Evolutionary conservation across 2,329 filamentous ascomycete species (phyloP).

Genomic region (Tothia fuscella): DNA sequence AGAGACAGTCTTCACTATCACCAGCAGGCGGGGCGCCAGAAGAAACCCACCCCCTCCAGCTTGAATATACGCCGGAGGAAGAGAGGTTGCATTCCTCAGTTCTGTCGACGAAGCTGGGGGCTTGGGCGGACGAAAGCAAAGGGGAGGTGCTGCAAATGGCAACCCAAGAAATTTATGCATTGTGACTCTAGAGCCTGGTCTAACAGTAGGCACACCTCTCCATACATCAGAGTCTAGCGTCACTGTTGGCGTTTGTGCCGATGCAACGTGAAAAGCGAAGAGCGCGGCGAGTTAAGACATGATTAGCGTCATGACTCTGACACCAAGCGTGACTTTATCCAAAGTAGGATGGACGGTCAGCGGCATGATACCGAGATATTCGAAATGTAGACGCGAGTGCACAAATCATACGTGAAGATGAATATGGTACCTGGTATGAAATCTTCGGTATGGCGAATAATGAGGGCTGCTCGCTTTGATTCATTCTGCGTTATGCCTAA

Average conservation of each 20-base stretch:
- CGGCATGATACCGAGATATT: no score
- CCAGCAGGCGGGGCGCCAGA: neutral
- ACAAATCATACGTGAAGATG: no score
- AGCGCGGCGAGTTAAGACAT: no score
- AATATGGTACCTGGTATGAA: no score
- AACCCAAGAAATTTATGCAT: conserved; percentile 10
- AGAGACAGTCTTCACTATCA: conserved; percentile 10
- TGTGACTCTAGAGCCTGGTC: neutral
- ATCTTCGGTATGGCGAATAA: no score
- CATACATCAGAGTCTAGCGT: conserved; percentile 1
- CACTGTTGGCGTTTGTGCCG: neutral
- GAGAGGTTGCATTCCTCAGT: neutral
- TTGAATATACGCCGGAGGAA: neutral
- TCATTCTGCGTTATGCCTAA: no score
- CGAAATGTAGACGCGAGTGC: no score
- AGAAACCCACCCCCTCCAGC: neutral
- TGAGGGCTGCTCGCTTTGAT: no score
- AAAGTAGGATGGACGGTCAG: no score
- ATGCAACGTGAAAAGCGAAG: no score
- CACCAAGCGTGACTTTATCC: no score
- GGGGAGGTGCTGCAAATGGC: conserved; percentile 8
- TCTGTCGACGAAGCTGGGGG: conserved; percentile 2
- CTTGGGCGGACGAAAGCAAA: conserved; percentile 4
- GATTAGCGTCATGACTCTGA: no score
- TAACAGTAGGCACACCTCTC: neutral